phyloP scores from a whole-genome alignment of 352 stramenopile species.

The Globisporangium megalacanthum region DNA sequence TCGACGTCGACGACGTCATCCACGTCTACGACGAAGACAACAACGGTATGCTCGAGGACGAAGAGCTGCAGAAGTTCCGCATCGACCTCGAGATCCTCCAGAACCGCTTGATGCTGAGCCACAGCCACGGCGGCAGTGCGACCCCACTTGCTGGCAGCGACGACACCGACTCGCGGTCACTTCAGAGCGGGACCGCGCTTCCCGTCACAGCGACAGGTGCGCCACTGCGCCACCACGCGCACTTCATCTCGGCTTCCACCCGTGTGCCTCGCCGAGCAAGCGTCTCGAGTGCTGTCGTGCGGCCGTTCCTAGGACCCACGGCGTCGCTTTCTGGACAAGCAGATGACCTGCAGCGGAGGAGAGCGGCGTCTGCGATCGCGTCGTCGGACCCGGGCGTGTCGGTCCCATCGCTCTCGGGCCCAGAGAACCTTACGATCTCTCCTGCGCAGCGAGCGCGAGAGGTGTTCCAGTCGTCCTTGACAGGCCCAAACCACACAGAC shows the following conservation, averaged over 20 bases:
- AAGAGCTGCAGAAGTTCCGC: constrained; percentile 64
- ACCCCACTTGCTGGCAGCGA: not conserved
- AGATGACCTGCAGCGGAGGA: not conserved
- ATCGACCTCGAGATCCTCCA: constrained; percentile 69
- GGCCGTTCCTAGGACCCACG: not conserved
- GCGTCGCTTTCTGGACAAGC: too few relatives aligned
- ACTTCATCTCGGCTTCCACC: not conserved
- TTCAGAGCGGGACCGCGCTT: not conserved
- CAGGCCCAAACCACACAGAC: not conserved
- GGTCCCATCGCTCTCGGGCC: not conserved
- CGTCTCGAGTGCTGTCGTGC: not conserved
- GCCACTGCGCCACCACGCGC: not conserved
- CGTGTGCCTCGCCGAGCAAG: not conserved
- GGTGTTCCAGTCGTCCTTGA: not conserved
- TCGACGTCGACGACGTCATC: constrained; percentile 76
- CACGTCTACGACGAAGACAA: constrained; percentile 77
- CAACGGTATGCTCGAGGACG: constrained; percentile 70
- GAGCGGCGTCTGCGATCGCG: not conserved
- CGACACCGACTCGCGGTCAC: not conserved
- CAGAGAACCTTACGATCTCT: not conserved
- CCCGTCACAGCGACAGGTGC: not conserved
- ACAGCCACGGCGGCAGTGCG: constrained; percentile 8
- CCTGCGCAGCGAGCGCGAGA: not conserved
- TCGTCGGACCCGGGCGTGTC: not conserved
- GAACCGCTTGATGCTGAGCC: constrained; percentile 46